Base-by-base conservation (phyloP, 306 rosid genomes). In the Hippophae rhamnoides region DNA sequence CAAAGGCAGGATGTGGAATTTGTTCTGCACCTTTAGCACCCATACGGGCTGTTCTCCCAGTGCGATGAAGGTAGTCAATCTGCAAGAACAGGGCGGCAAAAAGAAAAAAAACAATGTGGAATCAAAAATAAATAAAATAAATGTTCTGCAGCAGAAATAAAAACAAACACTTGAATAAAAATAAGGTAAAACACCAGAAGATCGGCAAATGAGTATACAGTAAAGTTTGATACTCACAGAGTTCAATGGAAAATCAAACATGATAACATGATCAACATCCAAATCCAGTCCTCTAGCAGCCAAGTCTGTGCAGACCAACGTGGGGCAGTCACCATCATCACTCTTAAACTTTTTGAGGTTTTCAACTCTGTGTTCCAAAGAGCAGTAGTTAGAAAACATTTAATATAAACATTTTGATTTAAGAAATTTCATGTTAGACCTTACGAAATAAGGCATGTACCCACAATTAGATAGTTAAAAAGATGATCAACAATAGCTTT, bases 31-130 rank as follows among this genome's bases (percentile, higher is more conserved):
- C 97, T 86, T 90, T 86, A 49, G 95, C 95, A 62, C 97, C 95
- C 97, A 90, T 90, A 7, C 97, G 97, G 67, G 97, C 97, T 4
- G 95, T 90, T 86, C 97, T 90, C 51, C 97, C 97, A 0, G 97
- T 90, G 74, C 97, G 90, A 66, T 90, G 97, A 74, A 90, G 97
- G 81, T 90, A 90, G 52, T 90, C 97, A 13, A 90, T 84, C 97
- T 90, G 66, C 47, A 67, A 65, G 54, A 31, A 31, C 5, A 31
- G 38, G 38, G 38, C 4, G 5, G 38, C 5, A 31, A 31, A 31
- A 31, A 31, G 38, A 31, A 31, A 18, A 18, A 18, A 31, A 31
- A 31, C 38, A 0, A 2, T 31, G 38, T 31, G 3, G 1, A 31
- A 47, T 7, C 40, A 78, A 63, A 54, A 10, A 64, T 68, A 57